Base-by-base conservation (phyloP, 2,329 filamentous ascomycete species). In the Mycosphaerella sp. region DNA sequence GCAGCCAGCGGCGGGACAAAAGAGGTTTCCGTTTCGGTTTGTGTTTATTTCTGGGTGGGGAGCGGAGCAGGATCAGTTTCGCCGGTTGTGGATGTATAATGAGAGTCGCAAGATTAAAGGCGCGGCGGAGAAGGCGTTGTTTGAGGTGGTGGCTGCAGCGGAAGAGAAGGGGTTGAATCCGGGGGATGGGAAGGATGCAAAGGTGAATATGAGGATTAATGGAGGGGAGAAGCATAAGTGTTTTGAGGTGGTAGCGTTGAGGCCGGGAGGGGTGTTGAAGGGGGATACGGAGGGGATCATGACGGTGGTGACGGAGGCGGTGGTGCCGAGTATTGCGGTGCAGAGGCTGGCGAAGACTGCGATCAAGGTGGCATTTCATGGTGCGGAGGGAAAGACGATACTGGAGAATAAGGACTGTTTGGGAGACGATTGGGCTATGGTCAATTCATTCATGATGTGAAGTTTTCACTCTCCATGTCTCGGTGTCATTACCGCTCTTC, bases 21-120 rank as follows among this genome's bases (percentile, higher is more conserved):
- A 45, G 31, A 59, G 63, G 49, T 66, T 67, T 45, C 67, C 67
- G 36, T 76, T 78, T 55, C 65, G 73, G 1, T 77, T 77, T 55
- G 59, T 77, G 2, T 76, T 72, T 58, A 57, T 73, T 17, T 70
- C 67, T 47, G 70, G 67, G 11, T 68, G 61, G 46, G 64, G 69
- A 21, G 69, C 72, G 12, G 72, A 74, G 57, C 67, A 70, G 52
- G 69, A 75, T 55, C 66, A 70, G 58, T 67, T 65, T 21, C 67
- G 67, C 47, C 64, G 63, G 11, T 55, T 75, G 36, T 76, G 72
- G 73, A 42, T 65, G 17, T 63, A 59, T 54, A 64, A 56, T 23
- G 66, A 70, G 32, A 65, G 58, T 21, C 53, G 69, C 38, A 69
- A 69, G 55, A 67, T 66, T 50, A 71, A 71, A 54, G 69, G 69